Evolutionary conservation across 2,329 filamentous ascomycete species (phyloP), one percentile per base, ranked within the genome.

Genomic region (Aspergillus nomiae): DNA sequence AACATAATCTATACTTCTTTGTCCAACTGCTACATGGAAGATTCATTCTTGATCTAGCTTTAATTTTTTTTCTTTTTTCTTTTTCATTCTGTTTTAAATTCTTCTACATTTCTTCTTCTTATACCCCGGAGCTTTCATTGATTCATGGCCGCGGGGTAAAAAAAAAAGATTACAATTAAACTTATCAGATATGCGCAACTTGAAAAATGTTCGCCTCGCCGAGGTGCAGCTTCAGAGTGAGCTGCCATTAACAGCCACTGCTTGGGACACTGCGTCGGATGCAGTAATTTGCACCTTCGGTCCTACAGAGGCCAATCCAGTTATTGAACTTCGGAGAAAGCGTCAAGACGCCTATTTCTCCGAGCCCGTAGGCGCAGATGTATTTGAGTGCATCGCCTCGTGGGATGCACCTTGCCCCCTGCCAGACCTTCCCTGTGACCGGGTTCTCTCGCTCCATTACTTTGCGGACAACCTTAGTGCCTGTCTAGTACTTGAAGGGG

Each of bases 331-430:
- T 63, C 86, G 84, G 70, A 82, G 87, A 65, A 79, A 77, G 67
- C 69, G 70, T 55, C 71, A 76, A 50, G 73, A 77, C 69, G 69
- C 73, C 61, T 69, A 69, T 63, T 71, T 74, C 65, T 73, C 84
- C 43, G 74, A 80, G 45, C 77, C 78, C 59, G 74, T 80, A 65
- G 77, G 76, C 54, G 71, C 71, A 59, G 73, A 75, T 55, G 77
- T 77, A 45, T 79, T 80, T 54, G 77, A 81, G 26, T 77, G 76
- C 56, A 88, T 98, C 71, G 90, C 93, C 62, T 91, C 90, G 45
- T 99, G 95, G 95, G 92, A 97, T 81, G 91, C 92, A 21, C 90
- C 89, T 60, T 92, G 89, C 73, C 91, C 92, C 59, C 87, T 88
- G 63, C 92, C 92, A 63, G 89, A 93, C 71, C 81, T 96, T 67